These are phyloP conservation scores for Nannochloris sp. DNA, from an alignment of 139 green algal genomes.

Conservation along the genomic window DNA sequence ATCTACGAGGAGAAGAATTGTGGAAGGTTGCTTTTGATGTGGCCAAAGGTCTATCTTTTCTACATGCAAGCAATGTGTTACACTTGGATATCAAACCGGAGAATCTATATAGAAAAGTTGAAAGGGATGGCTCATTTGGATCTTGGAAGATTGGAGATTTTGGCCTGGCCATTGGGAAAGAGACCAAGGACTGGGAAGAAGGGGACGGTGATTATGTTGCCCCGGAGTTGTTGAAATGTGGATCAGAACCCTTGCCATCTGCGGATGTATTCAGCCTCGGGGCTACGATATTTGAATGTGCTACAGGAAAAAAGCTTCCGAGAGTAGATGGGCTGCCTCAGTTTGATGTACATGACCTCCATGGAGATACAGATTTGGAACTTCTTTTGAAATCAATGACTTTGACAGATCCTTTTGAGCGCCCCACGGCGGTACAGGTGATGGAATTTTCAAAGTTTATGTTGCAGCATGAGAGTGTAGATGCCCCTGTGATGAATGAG, in stretches of 20 bases:
- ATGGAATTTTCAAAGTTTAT: neutral
- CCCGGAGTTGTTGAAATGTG: constrained; percentile 53
- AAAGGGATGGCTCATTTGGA: constrained; percentile 16
- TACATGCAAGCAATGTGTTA: constrained; percentile 56
- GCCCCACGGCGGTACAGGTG: constrained; percentile 2
- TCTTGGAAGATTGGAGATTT: constrained; percentile 65
- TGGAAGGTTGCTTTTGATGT: constrained; percentile 30
- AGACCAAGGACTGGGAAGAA: constrained; percentile 61
- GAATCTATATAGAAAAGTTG: constrained; percentile 49
- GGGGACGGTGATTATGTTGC: constrained; percentile 73
- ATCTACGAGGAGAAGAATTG: constrained; percentile 17
- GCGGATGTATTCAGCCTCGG: constrained; percentile 57
- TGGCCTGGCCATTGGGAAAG: constrained; percentile 44
- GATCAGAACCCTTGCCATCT: constrained; percentile 26
- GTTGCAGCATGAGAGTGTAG: neutral
- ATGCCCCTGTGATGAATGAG: neutral
- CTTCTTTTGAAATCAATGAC: constrained; percentile 1
- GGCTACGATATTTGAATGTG: constrained; percentile 49
- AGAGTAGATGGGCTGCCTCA: neutral
- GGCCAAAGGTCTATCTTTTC: constrained; percentile 47
- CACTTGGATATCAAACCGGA: constrained; percentile 83
- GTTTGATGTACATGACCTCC: neutral
- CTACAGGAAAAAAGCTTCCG: constrained; percentile 31
- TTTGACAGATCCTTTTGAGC: neutral
- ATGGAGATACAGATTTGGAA: neutral